Evolutionary conservation across 352 stramenopile species (phyloP), one percentile per base, ranked within the genome.

Genomic region (Phytophthora agathidicida): DNA sequence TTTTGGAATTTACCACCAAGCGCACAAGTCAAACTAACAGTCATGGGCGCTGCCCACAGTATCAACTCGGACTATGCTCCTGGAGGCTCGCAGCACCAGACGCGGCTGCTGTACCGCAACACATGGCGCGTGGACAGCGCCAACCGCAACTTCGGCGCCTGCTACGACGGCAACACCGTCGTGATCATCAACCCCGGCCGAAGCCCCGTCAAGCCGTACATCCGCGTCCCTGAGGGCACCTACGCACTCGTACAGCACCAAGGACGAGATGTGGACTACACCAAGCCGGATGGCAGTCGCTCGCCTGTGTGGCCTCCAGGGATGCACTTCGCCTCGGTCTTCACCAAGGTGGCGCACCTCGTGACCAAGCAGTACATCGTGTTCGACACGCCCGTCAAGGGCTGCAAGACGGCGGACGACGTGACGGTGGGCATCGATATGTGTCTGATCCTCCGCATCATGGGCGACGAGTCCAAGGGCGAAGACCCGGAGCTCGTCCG

Each of bases 291-390:
- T 43, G 79, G 76, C n/a, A 73, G 43, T 23, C 69, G 54, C 4
- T 79, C 61, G 6, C 69, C 82, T 0, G 68, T 94, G 7, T 96
- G 88, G 88, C 83, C 88, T 0, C 52, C 84, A 10, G 89, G 89
- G 3, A 86, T 96, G 56, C 88, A 96, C 60, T 76, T 54, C 53
- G 78, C 83, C 2, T 86, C 72, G 10, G 35, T 82, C 19, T 96
- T 88, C 64, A 87, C 90, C 22, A 91, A 91, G 55, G 80, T 96
- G 11, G 83, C 86, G 0, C 87, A 97, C 41, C 63, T 97, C 8
- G 83, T 97, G 9, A 97, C 88, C 20, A 94, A 94, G 72, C 88
- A 96, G 59, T 89, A 80, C 49, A 88, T 96, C 26, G 75, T 96
- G 11, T 96, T 95, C 43, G 80, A 96, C 58, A 93, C 86, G 5